Evolutionary conservation across 1,284 basidiomycete species (phyloP).

Genomic region (Trichosporon sp.): DNA sequence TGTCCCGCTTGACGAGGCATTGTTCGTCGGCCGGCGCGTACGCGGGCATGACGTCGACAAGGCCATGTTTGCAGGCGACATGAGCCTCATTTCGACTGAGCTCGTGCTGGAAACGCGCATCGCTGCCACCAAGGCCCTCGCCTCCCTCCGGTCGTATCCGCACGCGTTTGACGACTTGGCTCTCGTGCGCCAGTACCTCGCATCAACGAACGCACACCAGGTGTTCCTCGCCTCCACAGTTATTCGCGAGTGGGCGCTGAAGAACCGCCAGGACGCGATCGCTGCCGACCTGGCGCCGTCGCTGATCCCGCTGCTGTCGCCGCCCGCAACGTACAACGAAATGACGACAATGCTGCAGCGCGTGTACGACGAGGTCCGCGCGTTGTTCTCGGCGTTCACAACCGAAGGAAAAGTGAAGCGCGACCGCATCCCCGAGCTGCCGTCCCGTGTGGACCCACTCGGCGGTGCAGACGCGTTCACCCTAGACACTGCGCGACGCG

Average conservation of each 20-base stretch:
- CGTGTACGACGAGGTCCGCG: conserved; percentile 74
- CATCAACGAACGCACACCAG: conserved; percentile 86
- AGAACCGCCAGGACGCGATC: conserved; percentile 56
- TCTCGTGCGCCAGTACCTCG: conserved; percentile 71
- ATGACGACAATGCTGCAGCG: conserved; percentile 77
- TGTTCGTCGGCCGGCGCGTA: conserved; percentile 58
- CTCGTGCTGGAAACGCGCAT: conserved; percentile 76
- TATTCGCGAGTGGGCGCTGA: conserved; percentile 82
- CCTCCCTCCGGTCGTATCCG: conserved; percentile 43
- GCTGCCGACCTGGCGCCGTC: conserved; percentile 58
- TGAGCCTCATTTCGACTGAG: conserved; percentile 76
- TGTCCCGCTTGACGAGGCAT: conserved; percentile 64
- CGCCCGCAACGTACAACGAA: conserved; percentile 83
- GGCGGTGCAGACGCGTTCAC: conserved; percentile 66
- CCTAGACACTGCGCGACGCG: conserved; percentile 69
- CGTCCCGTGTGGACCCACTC: conserved; percentile 68
- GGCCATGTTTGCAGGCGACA: conserved; percentile 87
- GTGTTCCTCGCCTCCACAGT: conserved; percentile 78
- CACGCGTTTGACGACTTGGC: conserved; percentile 49
- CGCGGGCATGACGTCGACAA: conserved; percentile 89
- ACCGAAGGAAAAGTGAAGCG: conserved; percentile 79
- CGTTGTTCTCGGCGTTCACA: conserved; percentile 73
- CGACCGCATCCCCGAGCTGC: conserved; percentile 73
- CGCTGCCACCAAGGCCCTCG: conserved; percentile 73
- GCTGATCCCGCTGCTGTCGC: conserved; percentile 70